phyloP scores from a whole-genome alignment of 2,329 filamentous ascomycete genomes.

The Arthrobotrys sinensis region DNA sequence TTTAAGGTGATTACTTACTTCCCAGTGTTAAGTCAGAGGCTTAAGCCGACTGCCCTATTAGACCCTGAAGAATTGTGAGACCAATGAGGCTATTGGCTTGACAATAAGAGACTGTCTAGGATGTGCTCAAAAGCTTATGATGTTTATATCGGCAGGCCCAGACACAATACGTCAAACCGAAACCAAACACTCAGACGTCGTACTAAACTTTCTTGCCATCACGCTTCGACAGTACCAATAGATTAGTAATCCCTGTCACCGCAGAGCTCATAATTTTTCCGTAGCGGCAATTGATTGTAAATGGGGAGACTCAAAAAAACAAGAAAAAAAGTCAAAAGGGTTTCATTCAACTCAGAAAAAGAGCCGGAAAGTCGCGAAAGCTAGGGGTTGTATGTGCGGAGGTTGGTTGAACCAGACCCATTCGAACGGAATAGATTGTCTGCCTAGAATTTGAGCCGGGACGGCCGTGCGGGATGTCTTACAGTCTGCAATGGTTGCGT shows the following conservation, averaged over 20 bases:
- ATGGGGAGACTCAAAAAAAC: slow-evolving; percentile 2
- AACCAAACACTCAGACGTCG: slow-evolving; percentile 25
- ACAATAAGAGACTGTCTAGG: slow-evolving; percentile 7
- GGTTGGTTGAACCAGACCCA: slow-evolving; percentile 30
- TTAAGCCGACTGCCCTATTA: slow-evolving; percentile 1
- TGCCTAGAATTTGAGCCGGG: slow-evolving; percentile 61
- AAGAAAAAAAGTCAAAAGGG: slow-evolving; percentile 2
- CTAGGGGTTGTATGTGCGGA: slow-evolving; percentile 7
- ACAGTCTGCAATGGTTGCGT: slow-evolving; percentile 40
- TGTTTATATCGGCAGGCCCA: slow-evolving; percentile 27
- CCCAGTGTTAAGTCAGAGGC: slow-evolving; percentile 4
- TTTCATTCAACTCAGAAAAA: slow-evolving; percentile 22
- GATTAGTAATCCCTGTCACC: slow-evolving; percentile 51
- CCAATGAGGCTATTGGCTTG: slow-evolving; percentile 20
- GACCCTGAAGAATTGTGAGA: slow-evolving; percentile 18
- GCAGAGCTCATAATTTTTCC: slow-evolving; percentile 24
- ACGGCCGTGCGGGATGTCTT: slow-evolving; percentile 52
- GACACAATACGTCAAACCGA: slow-evolving; percentile 30
- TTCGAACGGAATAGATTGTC: slow-evolving; percentile 40
- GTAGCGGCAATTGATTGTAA: slow-evolving; percentile 11
- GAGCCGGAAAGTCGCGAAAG: slow-evolving; percentile 40
- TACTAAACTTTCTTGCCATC: slow-evolving; percentile 34
- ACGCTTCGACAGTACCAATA: slow-evolving; percentile 26
- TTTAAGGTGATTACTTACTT: slow-evolving; percentile 31
- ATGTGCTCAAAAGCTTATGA: slow-evolving; percentile 19